These are phyloP conservation scores for Jamesozyma gamospora DNA, from an alignment of 805 yeast species.

Conservation along the genomic window DNA sequence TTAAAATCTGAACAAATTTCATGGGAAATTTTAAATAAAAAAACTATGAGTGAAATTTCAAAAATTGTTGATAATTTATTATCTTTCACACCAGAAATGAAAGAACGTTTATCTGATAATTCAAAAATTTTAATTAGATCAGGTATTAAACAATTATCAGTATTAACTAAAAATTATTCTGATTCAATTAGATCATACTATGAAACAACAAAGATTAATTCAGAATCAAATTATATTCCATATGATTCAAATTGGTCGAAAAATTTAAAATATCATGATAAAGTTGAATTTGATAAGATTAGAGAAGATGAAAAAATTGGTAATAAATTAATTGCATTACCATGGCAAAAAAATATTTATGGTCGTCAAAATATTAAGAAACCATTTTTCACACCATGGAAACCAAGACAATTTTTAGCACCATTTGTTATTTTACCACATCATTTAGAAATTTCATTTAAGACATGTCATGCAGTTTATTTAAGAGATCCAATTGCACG, in stretches of 20 bases:
- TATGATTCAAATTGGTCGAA: constrained; percentile 45
- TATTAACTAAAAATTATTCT: constrained; percentile 18
- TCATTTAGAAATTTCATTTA: constrained; percentile 82
- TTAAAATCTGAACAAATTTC: constrained; percentile 15
- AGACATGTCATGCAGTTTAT: constrained; percentile 93
- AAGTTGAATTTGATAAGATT: constrained; percentile 36
- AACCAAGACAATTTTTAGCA: constrained; percentile 85
- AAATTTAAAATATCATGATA: constrained; percentile 34
- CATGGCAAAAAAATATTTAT: constrained; percentile 70
- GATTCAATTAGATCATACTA: constrained; percentile 23
- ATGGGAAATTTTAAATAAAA: constrained; percentile 6
- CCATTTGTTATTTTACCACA: constrained; percentile 88
- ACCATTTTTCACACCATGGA: constrained; percentile 94
- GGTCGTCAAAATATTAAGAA: constrained; percentile 73
- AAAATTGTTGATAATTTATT: constrained; percentile 11
- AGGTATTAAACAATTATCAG: constrained; percentile 20
- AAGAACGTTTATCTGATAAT: constrained; percentile 17
- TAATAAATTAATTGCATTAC: constrained; percentile 43
- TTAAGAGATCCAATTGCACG: constrained; percentile 94
- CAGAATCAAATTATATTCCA: constrained; percentile 26
- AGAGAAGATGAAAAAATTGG: constrained; percentile 42
- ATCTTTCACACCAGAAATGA: constrained; percentile 15
- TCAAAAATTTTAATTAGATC: constrained; percentile 19
- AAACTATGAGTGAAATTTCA: constrained; percentile 9
- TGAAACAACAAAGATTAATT: constrained; percentile 19